Base-by-base conservation (phyloP, 1,284 basidiomycete genomes). In the Tilletia indica region DNA sequence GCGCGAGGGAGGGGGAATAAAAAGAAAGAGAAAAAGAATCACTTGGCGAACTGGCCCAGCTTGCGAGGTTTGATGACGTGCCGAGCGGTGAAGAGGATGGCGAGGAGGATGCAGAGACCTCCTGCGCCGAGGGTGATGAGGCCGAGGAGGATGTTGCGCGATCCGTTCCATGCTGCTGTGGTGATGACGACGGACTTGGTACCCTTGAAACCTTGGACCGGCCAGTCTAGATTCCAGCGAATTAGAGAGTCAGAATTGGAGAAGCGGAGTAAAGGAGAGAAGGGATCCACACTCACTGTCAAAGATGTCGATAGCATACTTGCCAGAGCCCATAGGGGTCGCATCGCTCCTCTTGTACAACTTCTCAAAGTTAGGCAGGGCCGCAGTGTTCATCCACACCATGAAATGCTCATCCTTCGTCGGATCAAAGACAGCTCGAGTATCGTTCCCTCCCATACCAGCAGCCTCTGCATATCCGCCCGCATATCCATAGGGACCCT, bases 301-400 rank as follows among this genome's bases (percentile, higher is more conserved):
- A 77, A 90, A 89, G 74, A 95, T 89, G 51, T 87, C 86, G 69
- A 98, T 88, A 76, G 89, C 86, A 84, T 99, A 99, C 51, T 86
- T 88, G 4, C 94, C 97, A 67, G 89, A 87, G 14, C 82, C 78
- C 87, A 99, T 90, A 48, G 86, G 86, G 38, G 90, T 87, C 45
- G 89, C 85, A 82, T 98, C 96, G 85, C 98, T 98, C 73, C 97
- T 88, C 38, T 91, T 94, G 84, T 92, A 98, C 21, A 98, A 87
- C 86, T 98, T 98, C 61, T 93, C 90, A 86, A 99, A 99, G 0
- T 95, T 97, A 0, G 97, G 96, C 70, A 99, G 86, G 31, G 95
- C 96, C 0, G 97, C 93, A 1, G 94, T 96, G 73, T 96, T 90
- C 97, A 99, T 99, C 97, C 97, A 99, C 79, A 98, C 95, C 86